Conservation (phyloP, 176 grass and related monocot genomes). For the Panicum miliaceum region DNA sequence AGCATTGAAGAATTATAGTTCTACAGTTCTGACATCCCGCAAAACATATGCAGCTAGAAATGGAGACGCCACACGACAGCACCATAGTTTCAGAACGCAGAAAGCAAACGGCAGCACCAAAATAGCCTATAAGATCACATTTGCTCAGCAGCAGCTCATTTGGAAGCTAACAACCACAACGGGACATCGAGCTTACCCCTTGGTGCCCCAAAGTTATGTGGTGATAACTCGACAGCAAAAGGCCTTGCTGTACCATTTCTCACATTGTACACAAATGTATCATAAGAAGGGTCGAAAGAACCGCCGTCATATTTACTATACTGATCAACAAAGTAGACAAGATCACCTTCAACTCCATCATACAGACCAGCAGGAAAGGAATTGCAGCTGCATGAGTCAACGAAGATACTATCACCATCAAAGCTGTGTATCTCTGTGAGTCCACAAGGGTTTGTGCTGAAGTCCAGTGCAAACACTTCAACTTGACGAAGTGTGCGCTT, state of each 20-base stretch:
- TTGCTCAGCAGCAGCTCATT: neutral
- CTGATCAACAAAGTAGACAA: neutral
- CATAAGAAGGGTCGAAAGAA: neutral
- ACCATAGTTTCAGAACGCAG: neutral
- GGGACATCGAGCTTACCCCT: neutral
- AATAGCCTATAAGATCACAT: neutral
- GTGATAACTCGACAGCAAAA: neutral
- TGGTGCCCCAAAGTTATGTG: neutral
- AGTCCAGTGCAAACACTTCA: slow-evolving; percentile 24
- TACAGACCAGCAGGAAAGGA: slow-evolving; percentile 29
- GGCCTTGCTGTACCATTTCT: neutral
- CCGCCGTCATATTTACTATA: neutral
- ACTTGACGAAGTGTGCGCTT: neutral
- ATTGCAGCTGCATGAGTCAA: slow-evolving; percentile 1
- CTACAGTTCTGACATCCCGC: neutral
- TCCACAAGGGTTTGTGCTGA: slow-evolving; percentile 31
- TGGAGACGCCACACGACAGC: neutral
- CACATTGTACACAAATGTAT: neutral
- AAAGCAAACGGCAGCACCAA: neutral
- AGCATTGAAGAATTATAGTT: neutral
- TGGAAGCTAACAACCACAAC: slow-evolving; percentile 15
- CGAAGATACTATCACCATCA: slow-evolving; percentile 21
- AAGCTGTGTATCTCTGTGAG: slow-evolving; percentile 27
- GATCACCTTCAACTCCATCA: neutral
- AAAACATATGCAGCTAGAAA: neutral